Conservation (phyloP, 768 basidiomycete genomes). For the Rhodosporidiobolus sp. region DNA sequence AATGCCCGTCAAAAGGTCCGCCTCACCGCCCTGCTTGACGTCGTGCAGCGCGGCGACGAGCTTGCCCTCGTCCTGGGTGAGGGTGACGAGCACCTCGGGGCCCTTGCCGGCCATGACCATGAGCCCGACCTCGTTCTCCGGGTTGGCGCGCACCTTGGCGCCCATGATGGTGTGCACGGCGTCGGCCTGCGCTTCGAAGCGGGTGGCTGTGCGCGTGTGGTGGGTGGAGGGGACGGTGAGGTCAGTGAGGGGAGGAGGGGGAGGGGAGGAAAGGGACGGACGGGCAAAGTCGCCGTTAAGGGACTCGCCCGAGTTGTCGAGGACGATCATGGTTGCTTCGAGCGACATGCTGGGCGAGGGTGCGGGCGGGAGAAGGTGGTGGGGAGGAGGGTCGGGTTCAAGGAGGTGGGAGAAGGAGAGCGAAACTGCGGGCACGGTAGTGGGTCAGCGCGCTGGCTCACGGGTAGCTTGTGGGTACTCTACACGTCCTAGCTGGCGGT, state of each 20-base stretch:
- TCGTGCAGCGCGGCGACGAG: slow-evolving; percentile 76
- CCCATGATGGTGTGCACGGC: slow-evolving; percentile 85
- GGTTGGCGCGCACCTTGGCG: slow-evolving; percentile 91
- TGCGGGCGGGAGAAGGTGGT: background rate
- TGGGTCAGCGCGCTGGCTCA: too few relatives aligned
- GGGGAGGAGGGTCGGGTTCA: background rate
- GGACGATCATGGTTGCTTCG: slow-evolving; percentile 95
- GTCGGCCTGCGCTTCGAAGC: slow-evolving; percentile 87
- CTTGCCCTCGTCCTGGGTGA: slow-evolving; percentile 91
- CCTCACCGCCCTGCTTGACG: slow-evolving; percentile 71
- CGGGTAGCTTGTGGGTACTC: too few relatives aligned
- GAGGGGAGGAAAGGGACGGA: slow-evolving; percentile 47
- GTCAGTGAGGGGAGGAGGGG: background rate
- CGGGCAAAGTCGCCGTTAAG: slow-evolving; percentile 88
- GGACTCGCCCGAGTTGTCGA: slow-evolving; percentile 98
- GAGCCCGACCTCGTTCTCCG: slow-evolving; percentile 93
- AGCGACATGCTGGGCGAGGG: slow-evolving; percentile 65
- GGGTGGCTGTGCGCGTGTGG: slow-evolving; percentile 46
- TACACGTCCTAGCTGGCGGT: too few relatives aligned
- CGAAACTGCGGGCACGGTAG: background rate
- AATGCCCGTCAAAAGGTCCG: slow-evolving; percentile 85
- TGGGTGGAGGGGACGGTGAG: background rate
- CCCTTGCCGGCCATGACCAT: slow-evolving; percentile 98
- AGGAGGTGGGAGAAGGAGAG: background rate
- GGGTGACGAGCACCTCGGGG: slow-evolving; percentile 96